Evolutionary conservation across 2,329 filamentous ascomycete genomes (phyloP), one percentile per base, ranked within the genome.

Genomic region (Sclerotinia sclerotiorum): DNA sequence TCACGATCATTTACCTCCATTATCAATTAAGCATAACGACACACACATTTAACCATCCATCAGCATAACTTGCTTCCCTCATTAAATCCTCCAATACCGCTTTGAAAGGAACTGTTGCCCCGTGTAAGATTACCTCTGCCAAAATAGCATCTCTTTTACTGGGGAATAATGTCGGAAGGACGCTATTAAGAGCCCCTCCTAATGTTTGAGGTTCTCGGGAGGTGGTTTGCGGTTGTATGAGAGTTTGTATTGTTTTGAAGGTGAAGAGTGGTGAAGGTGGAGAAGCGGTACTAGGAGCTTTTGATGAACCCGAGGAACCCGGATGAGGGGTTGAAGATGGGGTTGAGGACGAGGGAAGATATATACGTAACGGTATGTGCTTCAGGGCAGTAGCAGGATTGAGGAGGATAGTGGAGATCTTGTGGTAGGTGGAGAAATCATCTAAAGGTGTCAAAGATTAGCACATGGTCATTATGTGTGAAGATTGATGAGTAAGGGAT

Each of bases 31-130:
- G 64, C 82, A 96, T 90, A 27, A 89, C 84, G 6, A 97, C 86
- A 65, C 93, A 91, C 54, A 97, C 80, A 78, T 93, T 92, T 35
- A 97, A 79, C 90, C 94, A 99, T 0, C 95, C 95, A 80, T 99
- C 95, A 0, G 93, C 88, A 82, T 97, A 98, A 1, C 92, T 88
- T 5, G 91, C 90, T 75, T 90, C 90, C 68, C 88, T 85, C 80
- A 95, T 91, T 69, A 99, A 78, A 58, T 97, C 94, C 76, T 93
- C 91, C 24, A 99, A 79, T 32, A 89, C 89, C 1, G 93, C 91
- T 69, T 83, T 81, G 81, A 98, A 90, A 0, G 95, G 94, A 69
- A 97, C 86, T 0, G 88, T 85, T 1, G 89, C 92, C 0, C 95
- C 95, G 80, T 99, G 95, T 74, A 98, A 80, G 8, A 98, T 85